These are phyloP conservation scores for Didymella lethalis DNA, from an alignment of 2,329 filamentous ascomycete genomes.

Conservation along the genomic window DNA sequence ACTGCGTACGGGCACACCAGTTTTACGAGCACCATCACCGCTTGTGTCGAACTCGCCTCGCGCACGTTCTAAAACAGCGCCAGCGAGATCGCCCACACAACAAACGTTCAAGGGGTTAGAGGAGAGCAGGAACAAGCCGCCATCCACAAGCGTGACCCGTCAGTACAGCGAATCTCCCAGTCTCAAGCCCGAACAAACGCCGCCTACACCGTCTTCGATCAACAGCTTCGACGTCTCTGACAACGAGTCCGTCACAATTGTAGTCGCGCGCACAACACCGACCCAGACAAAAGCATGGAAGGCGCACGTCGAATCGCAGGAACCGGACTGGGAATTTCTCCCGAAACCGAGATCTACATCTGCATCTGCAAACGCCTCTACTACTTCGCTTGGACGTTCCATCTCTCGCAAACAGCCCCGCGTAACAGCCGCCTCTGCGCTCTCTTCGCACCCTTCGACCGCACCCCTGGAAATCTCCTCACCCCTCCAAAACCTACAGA, in stretches of 20 bases:
- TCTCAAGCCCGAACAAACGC: constrained; percentile 24
- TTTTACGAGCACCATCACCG: constrained; percentile 39
- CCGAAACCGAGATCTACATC: constrained; percentile 26
- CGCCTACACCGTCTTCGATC: constrained; percentile 38
- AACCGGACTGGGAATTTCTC: constrained; percentile 45
- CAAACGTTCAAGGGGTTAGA: constrained; percentile 30
- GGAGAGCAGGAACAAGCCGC: constrained; percentile 14
- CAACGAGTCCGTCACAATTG: constrained; percentile 40
- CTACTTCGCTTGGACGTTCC: constrained; percentile 12
- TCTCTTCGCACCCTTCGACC: constrained; percentile 39
- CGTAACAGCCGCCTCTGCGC: constrained; percentile 39
- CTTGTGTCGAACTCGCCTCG: constrained; percentile 27
- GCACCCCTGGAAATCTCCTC: constrained; percentile 35
- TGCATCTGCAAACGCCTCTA: constrained; percentile 3
- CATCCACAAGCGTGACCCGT: constrained; percentile 16
- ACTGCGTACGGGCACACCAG: constrained; percentile 19
- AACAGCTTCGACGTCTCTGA: constrained; percentile 42
- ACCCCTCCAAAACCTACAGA: constrained; percentile 31
- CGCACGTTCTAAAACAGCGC: constrained; percentile 42
- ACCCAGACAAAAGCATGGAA: constrained; percentile 28
- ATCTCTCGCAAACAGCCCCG: constrained; percentile 29
- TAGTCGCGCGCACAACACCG: constrained; percentile 29
- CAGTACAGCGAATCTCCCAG: constrained; percentile 23
- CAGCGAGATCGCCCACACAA: constrained; percentile 39
- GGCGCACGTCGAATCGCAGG: constrained; percentile 34